Evolutionary conservation across 2,329 filamentous ascomycete species (phyloP), one percentile per base, ranked within the genome.

Genomic region (Colletotrichum zoysiae): DNA sequence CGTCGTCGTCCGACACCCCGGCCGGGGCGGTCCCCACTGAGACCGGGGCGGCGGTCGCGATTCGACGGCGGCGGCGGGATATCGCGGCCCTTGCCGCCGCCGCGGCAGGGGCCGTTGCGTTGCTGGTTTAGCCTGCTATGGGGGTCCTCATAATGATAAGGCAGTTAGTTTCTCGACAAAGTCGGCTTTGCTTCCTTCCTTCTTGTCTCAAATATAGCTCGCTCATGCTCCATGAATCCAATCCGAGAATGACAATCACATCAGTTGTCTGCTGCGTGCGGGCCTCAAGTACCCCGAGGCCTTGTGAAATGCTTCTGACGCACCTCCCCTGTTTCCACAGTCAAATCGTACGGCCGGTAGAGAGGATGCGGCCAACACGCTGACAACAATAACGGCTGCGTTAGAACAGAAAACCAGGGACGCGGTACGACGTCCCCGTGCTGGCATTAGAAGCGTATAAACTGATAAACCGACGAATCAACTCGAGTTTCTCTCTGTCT

Each of bases 401-500:
- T 72, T 56, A 73, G 67, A 73, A 70, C 70, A 67, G 70, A 73
- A 73, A 73, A 73, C 14, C 66, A 62, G 70, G 67, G 67, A 62
- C 70, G 67, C 61, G 57, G 70, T 73, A 73, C 70, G 61, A 71
- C 70, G 67, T 71, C 67, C 67, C 70, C 58, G 67, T 73, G 67
- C 70, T 73, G 70, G 66, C 60, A 73, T 73, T 73, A 73, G 57
- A 73, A 71, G 55, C 61, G 57, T 73, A 61, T 73, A 73, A 70
- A 51, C 48, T 44, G 56, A 64, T 66, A 71, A 70, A 66, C 56
- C 30, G 58, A 51, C 51, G 53, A 46, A 57, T 38, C 53, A 67
- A 60, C 48, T 72, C 48, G 55, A 48, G 40, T 56, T 33, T 65
- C 60, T 56, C 38, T 55, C 61, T 46, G 23, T 55, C 48, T 67